phyloP scores from a whole-genome alignment of 1,284 basidiomycete genomes.

The Omphalotus olearius region DNA sequence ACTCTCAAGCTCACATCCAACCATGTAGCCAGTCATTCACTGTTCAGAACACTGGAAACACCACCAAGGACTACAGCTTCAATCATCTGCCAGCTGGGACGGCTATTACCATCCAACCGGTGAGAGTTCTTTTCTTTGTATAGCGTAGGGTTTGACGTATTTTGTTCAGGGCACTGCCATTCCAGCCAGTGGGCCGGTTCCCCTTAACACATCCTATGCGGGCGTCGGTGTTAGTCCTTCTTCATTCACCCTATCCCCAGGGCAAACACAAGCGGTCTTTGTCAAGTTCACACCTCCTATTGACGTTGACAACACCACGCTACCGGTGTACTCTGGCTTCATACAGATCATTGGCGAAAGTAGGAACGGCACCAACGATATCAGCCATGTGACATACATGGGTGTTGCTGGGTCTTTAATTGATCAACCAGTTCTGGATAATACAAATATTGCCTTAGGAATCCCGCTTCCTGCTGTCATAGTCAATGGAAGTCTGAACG shows the following conservation, averaged over 20 bases:
- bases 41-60: conserved; percentile 27
- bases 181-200: conserved; percentile 44
- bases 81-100: conserved; percentile 33
- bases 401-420: conserved; percentile 44
- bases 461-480: conserved; percentile 31
- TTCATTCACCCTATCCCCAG: conserved; percentile 32
- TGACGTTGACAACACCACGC: conserved; percentile 38
- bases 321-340: conserved; percentile 60
- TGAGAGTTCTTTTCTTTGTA: neutral
- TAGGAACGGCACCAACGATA: conserved; percentile 24
- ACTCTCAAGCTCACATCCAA: neutral
- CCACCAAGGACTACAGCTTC: conserved; percentile 25
- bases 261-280: conserved; percentile 26
- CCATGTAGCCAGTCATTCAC: conserved; percentile 30
- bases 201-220: conserved; percentile 40
- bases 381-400: conserved; percentile 46
- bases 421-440: conserved; percentile 46
- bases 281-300: conserved; percentile 38
- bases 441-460: conserved; percentile 41
- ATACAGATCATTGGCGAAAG: conserved; percentile 40
- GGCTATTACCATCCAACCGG: conserved; percentile 17
- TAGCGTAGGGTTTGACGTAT: conserved; percentile 8
- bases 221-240: conserved; percentile 30
- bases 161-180: conserved; percentile 32
- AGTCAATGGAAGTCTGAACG: too few relatives aligned